Evolutionary conservation across 257 asterid genomes (phyloP).

Genomic region (Pogostemon cablin): DNA sequence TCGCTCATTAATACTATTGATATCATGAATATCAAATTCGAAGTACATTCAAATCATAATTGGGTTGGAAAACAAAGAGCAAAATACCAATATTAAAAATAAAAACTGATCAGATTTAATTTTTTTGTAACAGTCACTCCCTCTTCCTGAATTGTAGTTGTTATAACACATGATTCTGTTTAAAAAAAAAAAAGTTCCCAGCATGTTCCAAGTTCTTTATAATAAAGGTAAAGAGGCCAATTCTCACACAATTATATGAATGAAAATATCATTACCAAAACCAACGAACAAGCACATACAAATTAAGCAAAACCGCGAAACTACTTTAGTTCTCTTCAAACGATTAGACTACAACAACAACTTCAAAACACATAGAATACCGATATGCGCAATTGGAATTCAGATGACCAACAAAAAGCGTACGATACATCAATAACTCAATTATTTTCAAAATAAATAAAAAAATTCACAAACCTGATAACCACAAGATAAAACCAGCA

Average conservation of each 20-base stretch:
- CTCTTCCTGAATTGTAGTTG: background rate
- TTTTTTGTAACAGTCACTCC: background rate
- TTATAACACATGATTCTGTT: too few relatives aligned
- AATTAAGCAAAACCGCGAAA: background rate
- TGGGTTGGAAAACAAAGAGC: background rate
- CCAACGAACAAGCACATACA: background rate
- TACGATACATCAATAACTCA: background rate
- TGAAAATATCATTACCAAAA: background rate
- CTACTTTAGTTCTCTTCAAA: background rate
- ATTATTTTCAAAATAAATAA: background rate
- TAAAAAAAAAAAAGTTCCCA: too few relatives aligned
- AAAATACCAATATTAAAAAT: background rate
- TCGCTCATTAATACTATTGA: background rate
- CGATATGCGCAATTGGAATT: background rate
- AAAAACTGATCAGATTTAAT: background rate
- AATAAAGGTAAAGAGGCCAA: background rate
- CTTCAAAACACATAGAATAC: background rate
- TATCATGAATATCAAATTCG: background rate
- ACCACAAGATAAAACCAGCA: background rate
- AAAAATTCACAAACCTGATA: conserved; percentile 11
- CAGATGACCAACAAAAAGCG: background rate
- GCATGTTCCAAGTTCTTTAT: too few relatives aligned
- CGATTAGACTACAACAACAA: background rate
- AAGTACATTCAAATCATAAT: background rate
- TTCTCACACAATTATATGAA: background rate